phyloP scores from a whole-genome alignment of 2,329 filamentous ascomycete species.

The Penicillium sp. region DNA sequence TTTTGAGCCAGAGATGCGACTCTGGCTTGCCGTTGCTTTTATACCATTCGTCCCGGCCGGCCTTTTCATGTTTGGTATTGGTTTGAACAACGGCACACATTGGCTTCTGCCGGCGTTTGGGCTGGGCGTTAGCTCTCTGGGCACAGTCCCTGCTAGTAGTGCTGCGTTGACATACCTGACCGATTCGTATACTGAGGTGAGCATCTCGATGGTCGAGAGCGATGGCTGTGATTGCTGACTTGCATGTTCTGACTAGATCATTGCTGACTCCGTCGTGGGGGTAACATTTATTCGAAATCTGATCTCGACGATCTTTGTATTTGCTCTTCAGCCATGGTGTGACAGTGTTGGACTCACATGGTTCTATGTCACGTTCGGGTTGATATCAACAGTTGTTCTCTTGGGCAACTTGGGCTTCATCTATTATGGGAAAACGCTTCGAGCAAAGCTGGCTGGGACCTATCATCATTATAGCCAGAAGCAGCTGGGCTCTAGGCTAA shows the following conservation, averaged over 20 bases:
- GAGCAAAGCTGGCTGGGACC: conserved; percentile 31
- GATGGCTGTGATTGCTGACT: neutral
- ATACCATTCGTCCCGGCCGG: conserved; percentile 37
- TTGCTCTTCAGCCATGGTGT: conserved; percentile 48
- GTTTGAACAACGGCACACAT: conserved; percentile 28
- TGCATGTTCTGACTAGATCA: conserved; percentile 36
- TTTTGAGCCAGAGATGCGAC: conserved; percentile 50
- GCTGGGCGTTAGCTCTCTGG: conserved; percentile 21
- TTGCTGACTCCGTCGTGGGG: conserved; percentile 50
- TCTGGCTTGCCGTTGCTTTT: conserved; percentile 33
- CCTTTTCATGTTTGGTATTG: conserved; percentile 45
- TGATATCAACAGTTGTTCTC: conserved; percentile 30
- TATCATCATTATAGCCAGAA: conserved; percentile 40
- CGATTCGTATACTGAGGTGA: conserved; percentile 33
- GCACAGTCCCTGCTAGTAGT: conserved; percentile 25
- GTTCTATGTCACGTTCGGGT: conserved; percentile 45
- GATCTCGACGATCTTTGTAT: conserved; percentile 49
- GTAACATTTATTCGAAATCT: conserved; percentile 50
- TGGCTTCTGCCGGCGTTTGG: conserved; percentile 23
- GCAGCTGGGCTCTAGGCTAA: conserved; percentile 20
- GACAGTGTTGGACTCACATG: conserved; percentile 40
- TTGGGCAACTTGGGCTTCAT: conserved; percentile 19
- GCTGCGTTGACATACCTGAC: conserved; percentile 32
- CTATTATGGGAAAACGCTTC: conserved; percentile 36
- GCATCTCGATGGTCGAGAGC: neutral